Conservation (phyloP, 139 green algal species). For the Chlorella vulgaris region DNA sequence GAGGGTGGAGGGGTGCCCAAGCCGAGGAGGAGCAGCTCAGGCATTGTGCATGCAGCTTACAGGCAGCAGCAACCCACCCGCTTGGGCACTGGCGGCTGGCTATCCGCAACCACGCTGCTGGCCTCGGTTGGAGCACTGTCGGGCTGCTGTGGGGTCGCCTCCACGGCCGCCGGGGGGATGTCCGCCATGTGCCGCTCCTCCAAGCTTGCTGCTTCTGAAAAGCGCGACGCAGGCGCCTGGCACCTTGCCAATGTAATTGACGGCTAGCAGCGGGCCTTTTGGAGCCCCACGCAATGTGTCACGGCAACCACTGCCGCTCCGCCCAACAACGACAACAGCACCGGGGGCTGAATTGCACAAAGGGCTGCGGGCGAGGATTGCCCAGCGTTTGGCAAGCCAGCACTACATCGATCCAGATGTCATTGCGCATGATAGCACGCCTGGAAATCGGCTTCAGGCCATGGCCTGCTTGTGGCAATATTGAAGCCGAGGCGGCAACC, state of each 20-base stretch:
- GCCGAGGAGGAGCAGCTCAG: background rate
- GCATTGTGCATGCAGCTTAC: conserved; percentile 12
- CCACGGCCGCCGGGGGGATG: background rate
- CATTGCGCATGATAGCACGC: too few species aligned
- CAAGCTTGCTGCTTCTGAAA: background rate
- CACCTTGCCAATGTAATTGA: background rate
- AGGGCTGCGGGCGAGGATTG: too few species aligned
- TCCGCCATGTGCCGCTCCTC: background rate
- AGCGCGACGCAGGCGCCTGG: background rate
- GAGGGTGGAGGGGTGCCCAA: background rate
- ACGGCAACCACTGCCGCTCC: too few species aligned
- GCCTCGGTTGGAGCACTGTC: background rate
- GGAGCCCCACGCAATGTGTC: too few species aligned
- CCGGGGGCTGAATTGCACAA: too few species aligned
- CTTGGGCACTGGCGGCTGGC: background rate
- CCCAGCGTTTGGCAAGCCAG: too few species aligned
- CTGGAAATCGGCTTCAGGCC: too few species aligned
- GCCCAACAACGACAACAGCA: too few species aligned
- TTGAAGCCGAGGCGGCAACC: too few species aligned
- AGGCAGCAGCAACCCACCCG: background rate
- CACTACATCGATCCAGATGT: too few species aligned
- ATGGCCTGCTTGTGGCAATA: too few species aligned
- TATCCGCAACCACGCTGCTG: background rate
- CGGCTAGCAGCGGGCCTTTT: too few species aligned
- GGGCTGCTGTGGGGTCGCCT: background rate